Percentiles rank a stretch among this genome's conserved stretches.
Conservation (phyloP, 345 rosid genomes). For the Firmiana major region DNA sequence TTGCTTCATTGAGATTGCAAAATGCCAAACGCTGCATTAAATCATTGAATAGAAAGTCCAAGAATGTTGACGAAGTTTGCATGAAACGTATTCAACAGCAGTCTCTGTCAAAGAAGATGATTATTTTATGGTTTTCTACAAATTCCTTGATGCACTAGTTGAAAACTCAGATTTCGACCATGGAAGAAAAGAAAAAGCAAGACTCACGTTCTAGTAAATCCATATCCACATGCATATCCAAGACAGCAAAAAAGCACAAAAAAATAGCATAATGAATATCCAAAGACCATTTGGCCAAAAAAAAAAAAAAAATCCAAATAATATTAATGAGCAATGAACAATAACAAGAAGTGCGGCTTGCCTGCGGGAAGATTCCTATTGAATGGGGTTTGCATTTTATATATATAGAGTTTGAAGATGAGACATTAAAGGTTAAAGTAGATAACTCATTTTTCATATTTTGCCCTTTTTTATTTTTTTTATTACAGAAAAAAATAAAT, state of each 20-base stretch:
- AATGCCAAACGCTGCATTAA: slow-evolving; percentile 13
- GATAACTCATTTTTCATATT: not conserved
- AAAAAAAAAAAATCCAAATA: no score
- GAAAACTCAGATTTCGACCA: not conserved
- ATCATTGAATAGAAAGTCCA: not conserved
- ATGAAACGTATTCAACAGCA: not conserved
- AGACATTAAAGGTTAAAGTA: not conserved
- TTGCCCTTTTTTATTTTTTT: not conserved
- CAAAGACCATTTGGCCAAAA: not conserved
- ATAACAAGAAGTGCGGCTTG: not conserved
- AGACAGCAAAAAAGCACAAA: not conserved
- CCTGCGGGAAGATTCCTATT: not conserved
- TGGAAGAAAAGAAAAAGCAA: not conserved
- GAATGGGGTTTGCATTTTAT: not conserved
- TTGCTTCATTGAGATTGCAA: not conserved
- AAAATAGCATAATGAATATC: no score
- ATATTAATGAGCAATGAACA: not conserved
- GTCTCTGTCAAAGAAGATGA: not conserved
- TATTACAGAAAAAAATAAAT: not conserved
- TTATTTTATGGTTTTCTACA: not conserved
- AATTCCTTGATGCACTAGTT: not conserved
- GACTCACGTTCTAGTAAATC: not conserved
- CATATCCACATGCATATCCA: not conserved
- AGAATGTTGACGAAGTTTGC: slow-evolving; percentile 11
- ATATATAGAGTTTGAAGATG: not conserved